phyloP scores from a whole-genome alignment of 495 filamentous ascomycete species.

The Cercophora newfieldiana region DNA sequence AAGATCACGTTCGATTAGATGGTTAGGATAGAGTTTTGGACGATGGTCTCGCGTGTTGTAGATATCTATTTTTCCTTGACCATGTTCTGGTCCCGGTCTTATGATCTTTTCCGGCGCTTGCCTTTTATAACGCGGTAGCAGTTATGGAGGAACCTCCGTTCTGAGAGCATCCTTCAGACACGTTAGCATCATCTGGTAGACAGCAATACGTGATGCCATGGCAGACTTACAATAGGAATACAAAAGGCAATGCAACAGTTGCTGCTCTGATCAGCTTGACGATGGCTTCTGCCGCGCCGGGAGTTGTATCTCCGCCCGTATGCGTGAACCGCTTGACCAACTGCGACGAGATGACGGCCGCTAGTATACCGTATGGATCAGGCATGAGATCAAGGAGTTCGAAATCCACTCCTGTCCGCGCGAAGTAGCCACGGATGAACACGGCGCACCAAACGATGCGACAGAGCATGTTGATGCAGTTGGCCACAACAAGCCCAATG shows the following conservation, averaged over 20 bases:
- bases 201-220: conserved; percentile 9
- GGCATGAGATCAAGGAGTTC: conserved; percentile 34
- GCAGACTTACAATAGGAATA: conserved; percentile 59
- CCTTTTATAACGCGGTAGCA: conserved; percentile 48
- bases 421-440: conserved; percentile 71
- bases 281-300: conserved; percentile 32
- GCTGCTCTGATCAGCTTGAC: conserved; percentile 54
- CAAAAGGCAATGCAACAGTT: conserved; percentile 53
- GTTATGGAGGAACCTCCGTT: conserved; percentile 57
- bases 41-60: conserved; percentile 18
- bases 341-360: conserved; percentile 25
- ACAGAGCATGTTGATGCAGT: conserved; percentile 80
- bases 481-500: conserved; percentile 77
- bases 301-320: conserved; percentile 29
- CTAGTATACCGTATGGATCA: conserved; percentile 19
- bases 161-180: conserved; percentile 54
- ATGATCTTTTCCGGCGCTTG: conserved; percentile 20
- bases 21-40: conserved; percentile 17
- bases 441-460: conserved; percentile 74
- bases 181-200: conserved; percentile 20
- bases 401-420: conserved; percentile 36
- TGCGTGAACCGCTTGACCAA: conserved; percentile 28
- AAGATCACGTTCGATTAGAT: conserved; percentile 91
- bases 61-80: neutral
- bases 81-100: neutral